Percentiles rank a stretch among this genome's conserved stretches.
Evolutionary conservation across 73 alveolate genomes (phyloP).

Genomic region (Chromera velia): DNA sequence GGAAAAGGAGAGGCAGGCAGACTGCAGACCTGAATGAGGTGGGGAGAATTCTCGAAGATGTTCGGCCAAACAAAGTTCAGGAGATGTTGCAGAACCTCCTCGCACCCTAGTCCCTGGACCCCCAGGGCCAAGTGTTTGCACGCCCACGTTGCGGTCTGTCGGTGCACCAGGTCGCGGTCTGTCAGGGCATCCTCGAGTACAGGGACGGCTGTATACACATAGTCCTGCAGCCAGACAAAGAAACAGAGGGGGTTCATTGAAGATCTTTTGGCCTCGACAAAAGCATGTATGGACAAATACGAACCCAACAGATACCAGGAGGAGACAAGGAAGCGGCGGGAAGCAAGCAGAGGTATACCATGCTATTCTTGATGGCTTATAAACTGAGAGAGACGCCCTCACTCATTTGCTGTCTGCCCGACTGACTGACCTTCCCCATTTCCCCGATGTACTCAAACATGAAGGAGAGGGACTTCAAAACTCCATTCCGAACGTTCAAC

Average conservation of each 20-base stretch:
- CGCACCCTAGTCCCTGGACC: slow-evolving; percentile 46
- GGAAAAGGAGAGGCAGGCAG: not conserved
- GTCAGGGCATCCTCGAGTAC: slow-evolving; percentile 96
- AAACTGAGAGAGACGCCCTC: no score
- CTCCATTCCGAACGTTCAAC: slow-evolving; percentile 98
- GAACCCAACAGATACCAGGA: no score
- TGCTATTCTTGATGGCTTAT: no score
- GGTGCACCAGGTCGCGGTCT: slow-evolving; percentile 98
- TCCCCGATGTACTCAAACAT: slow-evolving; percentile 99
- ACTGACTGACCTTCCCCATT: slow-evolving; percentile 76
- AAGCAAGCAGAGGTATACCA: no score
- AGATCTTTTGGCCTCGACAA: no score
- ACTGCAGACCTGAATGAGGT: slow-evolving; percentile 65
- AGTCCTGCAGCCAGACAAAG: slow-evolving; percentile 53
- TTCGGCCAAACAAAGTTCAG: slow-evolving; percentile 98
- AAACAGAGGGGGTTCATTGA: no score
- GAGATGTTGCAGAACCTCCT: slow-evolving; percentile 92
- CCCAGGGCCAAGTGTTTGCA: slow-evolving; percentile 97
- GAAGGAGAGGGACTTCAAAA: slow-evolving; percentile 89
- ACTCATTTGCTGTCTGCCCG: no score
- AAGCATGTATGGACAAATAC: no score
- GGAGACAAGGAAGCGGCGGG: no score
- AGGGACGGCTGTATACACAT: slow-evolving; percentile 92
- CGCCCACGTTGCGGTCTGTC: slow-evolving; percentile 98
- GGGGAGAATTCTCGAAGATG: slow-evolving; percentile 98